These are phyloP conservation scores for Arabidopsis arenosa DNA, from an alignment of 345 rosid genomes.

Conservation along the genomic window DNA sequence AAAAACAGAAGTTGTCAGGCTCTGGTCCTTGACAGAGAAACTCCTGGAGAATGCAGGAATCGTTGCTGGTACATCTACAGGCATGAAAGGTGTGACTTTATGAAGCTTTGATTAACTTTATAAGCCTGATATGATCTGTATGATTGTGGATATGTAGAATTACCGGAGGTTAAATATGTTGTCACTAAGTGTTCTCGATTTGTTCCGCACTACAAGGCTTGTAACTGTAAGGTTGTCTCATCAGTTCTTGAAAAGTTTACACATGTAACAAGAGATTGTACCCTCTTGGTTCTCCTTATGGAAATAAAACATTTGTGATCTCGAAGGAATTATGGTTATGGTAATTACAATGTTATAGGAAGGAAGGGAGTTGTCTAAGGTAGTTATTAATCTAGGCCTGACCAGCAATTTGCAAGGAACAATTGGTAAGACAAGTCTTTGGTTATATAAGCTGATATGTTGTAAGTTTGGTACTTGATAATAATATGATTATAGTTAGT, in stretches of 20 bases:
- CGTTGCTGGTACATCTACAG: constrained; percentile 38
- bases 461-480: too few species aligned
- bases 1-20: constrained; percentile 55
- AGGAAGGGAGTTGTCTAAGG: too few species aligned
- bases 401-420: too few species aligned
- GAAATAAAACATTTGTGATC: too few species aligned
- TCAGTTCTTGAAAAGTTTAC: constrained; percentile 22
- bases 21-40: constrained; percentile 68
- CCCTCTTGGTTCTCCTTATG: too few species aligned
- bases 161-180: constrained; percentile 3
- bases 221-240: constrained; percentile 6
- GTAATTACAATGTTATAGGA: too few species aligned
- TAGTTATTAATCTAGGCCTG: too few species aligned
- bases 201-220: background rate
- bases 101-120: constrained; percentile 35
- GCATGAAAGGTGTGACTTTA: constrained; percentile 26
- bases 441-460: too few species aligned
- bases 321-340: too few species aligned
- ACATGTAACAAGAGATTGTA: too few species aligned
- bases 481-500: too few species aligned
- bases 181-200: constrained; percentile 1
- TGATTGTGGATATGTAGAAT: constrained; percentile 36
- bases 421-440: too few species aligned
- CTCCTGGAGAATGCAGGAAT: constrained; percentile 74
- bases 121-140: constrained; percentile 30